phyloP scores from a whole-genome alignment of 2,329 filamentous ascomycete genomes.

The Aspergillus sp. region DNA sequence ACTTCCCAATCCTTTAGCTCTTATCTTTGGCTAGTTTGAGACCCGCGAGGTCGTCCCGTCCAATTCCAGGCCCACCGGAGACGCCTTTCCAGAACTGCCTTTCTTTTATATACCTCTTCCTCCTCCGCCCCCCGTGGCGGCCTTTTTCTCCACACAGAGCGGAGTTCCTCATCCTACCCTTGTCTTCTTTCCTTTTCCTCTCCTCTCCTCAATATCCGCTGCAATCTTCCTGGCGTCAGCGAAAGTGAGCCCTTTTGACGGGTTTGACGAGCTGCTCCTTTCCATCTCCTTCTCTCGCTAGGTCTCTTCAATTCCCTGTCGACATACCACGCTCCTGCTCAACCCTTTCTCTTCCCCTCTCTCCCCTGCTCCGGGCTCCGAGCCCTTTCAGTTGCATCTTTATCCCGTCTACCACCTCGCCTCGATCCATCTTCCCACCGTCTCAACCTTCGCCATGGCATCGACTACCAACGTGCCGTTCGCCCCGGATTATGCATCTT shows the following conservation, averaged over 20 bases:
- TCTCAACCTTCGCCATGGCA: conserved; percentile 22
- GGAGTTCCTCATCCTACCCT: conserved; percentile 13
- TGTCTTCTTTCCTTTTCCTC: conserved; percentile 3
- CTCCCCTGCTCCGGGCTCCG: not conserved
- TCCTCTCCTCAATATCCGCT: not conserved
- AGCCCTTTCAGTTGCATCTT: not conserved
- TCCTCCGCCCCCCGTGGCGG: conserved; percentile 17
- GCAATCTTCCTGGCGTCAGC: not conserved
- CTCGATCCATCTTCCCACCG: not conserved
- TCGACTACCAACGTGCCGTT: conserved; percentile 31
- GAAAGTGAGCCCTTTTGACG: not conserved
- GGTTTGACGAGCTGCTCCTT: not conserved
- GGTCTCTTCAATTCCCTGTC: too few relatives aligned
- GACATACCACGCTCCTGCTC: not conserved
- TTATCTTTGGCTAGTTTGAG: conserved; percentile 9
- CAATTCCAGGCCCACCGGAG: conserved; percentile 8
- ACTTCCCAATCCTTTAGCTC: not conserved
- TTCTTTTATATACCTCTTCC: conserved; percentile 18
- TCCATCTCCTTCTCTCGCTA: not conserved
- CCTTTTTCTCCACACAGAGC: conserved; percentile 26
- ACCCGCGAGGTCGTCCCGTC: conserved; percentile 9
- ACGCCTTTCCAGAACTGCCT: conserved; percentile 13
- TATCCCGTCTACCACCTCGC: not conserved
- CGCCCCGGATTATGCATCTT: conserved; percentile 47
- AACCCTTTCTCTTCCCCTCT: not conserved